These are phyloP conservation scores for Fusarium sp. DNA, from an alignment of 2,329 filamentous ascomycete genomes.

Conservation along the genomic window DNA sequence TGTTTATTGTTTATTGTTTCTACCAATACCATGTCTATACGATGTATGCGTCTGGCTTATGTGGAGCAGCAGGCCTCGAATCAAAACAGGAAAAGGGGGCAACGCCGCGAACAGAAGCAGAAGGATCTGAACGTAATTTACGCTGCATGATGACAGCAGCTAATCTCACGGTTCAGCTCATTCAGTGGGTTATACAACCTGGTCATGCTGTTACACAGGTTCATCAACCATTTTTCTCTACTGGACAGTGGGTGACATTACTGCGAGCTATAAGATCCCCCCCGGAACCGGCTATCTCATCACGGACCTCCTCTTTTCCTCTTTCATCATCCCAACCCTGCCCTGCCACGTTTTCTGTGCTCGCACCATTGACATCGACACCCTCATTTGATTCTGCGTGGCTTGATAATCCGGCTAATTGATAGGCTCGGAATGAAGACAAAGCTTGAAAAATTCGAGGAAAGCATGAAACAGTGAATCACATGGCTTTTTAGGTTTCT, in stretches of 20 bases:
- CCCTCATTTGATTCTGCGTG: background rate
- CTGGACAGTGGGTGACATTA: background rate
- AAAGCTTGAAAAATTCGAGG: background rate
- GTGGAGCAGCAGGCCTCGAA: conserved; percentile 21
- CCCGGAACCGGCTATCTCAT: conserved; percentile 33
- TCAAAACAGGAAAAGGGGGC: conserved; percentile 23
- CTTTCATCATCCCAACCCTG: conserved; percentile 32
- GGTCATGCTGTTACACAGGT: conserved; percentile 3
- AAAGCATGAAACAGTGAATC: background rate
- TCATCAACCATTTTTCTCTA: background rate
- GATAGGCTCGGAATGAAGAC: background rate
- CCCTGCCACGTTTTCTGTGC: conserved; percentile 43
- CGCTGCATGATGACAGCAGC: conserved; percentile 1
- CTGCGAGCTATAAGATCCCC: conserved; percentile 7
- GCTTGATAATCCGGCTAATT: background rate
- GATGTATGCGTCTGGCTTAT: background rate
- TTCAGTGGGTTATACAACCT: background rate
- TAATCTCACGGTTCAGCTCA: background rate
- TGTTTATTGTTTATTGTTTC: background rate
- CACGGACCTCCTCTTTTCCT: conserved; percentile 31
- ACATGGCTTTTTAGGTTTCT: background rate
- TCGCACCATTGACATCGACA: conserved; percentile 3
- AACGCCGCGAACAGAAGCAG: background rate
- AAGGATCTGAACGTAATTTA: conserved; percentile 12
- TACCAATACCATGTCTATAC: conserved; percentile 6